Evolutionary conservation across 2,329 filamentous ascomycete genomes (phyloP), one percentile per base, ranked within the genome.

Genomic region (Colletotrichum kahawae): DNA sequence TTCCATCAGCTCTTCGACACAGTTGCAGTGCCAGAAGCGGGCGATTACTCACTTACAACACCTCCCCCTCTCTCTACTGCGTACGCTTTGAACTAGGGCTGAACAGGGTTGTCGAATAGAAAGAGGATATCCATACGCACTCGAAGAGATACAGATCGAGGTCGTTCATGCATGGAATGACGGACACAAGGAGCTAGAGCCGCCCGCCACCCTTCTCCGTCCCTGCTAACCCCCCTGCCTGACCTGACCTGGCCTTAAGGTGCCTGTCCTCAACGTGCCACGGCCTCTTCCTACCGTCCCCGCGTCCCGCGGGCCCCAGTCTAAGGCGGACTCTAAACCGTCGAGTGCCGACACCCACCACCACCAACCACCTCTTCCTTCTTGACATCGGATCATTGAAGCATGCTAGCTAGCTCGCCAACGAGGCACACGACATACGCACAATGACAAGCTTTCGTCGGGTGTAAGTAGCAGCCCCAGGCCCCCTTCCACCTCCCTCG

Each of bases 371-470:
- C 27, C 27, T 57, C 24, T 29, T 31, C 13, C 21, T 21, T 9
- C 54, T 57, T 21, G 60, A 63, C 33, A 63, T 63, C 34, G 60
- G 33, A 63, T 63, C 60, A 43, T n/a, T 38, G 36, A 38, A 16
- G 33, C 34, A 24, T 27, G 31, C 34, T 51, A 21, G 10, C 43
- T 51, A 51, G 43, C 43, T 21, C 21, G 54, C 54, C 24, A 57
- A 27, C 60, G 8, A 21, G 14, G 60, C 60, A 63, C 21, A 16
- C 60, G 57, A 33, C 38, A n/a, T 64, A 14, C 38, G 43, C 33
- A 57, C 43, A 27, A 75, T 75, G 72, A 72, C 72, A 21, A 75
- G 51, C 48, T 75, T 75, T 48, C 72, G 69, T 62, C 63, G 69
- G 69, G 72, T 72, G 72, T 75, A 72, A 75, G 72, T 75, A 54